These are phyloP conservation scores for Tetrastigma voinierianum DNA, from an alignment of 164 flowering plant genomes.

Conservation along the genomic window DNA sequence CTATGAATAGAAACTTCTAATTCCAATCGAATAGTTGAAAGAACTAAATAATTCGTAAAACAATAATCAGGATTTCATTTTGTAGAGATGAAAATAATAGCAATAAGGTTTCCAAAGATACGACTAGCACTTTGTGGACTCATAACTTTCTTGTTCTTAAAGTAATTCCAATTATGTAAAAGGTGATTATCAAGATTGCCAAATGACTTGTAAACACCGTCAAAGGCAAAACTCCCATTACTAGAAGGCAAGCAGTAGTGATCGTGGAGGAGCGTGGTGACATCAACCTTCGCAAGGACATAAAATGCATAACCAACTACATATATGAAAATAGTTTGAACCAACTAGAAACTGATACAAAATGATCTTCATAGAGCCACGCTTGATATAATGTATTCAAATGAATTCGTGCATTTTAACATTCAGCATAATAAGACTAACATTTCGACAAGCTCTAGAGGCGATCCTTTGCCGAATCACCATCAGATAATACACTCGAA, in stretches of 20 bases:
- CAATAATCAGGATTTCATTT: too few species aligned
- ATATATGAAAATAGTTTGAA: background rate
- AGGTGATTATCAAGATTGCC: background rate
- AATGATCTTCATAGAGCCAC: background rate
- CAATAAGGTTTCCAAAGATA: too few species aligned
- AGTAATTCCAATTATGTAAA: background rate
- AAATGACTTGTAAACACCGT: too few species aligned
- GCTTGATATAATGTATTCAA: too few species aligned
- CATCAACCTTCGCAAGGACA: background rate
- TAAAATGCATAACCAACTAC: background rate
- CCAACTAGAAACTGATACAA: background rate
- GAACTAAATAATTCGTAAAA: too few species aligned
- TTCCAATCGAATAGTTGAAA: too few species aligned
- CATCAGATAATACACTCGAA: conserved; percentile 89
- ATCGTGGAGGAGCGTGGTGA: background rate
- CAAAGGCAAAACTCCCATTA: background rate
- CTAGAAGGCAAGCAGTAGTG: background rate
- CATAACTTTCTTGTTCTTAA: background rate
- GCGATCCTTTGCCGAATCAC: conserved; percentile 83
- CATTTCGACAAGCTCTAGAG: conserved; percentile 90
- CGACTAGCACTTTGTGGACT: background rate
- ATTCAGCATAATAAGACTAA: conserved; percentile 24
- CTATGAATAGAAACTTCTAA: too few species aligned
- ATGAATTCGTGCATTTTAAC: too few species aligned
- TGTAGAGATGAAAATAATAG: too few species aligned